Base-by-base conservation (phyloP, 148 eudicot genomes). In the Fagopyrum homotropicum region DNA sequence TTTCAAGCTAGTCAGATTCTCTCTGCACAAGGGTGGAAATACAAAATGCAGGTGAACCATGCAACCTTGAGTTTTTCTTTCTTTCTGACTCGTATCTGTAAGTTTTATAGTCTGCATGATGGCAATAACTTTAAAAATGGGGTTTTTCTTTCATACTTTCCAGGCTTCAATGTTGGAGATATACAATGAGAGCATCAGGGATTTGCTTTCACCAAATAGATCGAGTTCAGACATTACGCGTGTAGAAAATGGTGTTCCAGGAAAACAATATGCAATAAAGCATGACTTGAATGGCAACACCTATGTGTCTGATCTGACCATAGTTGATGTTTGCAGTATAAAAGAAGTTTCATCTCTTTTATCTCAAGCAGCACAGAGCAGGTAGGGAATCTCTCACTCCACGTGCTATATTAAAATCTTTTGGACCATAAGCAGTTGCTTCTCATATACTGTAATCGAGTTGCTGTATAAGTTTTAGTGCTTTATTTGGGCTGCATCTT, bases 131-230 rank as follows among this genome's bases (percentile, higher is more conserved):
- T 8, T 63, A 63, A 9, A 66, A 40, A 1, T 40, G 46, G 46
- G 30, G 46, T 3, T 74, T 74, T 44, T 44, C 4, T 19, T 35
- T 11, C 7, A 77, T 0, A 16, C 45, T 60, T 66, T 75, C 45
- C 77, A 88, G 96, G 92, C 93, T 35, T 91, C 96, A 5, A 87
- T 90, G 72, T 61, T 90, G 83, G 92, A 90, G 79, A 90, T 90
- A 75, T 90, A 90, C 81, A 90, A 90, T 71, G 93, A 91, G 83
- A 79, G 87, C 0, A 89, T 91, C 3, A 86, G 96, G 9, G 96
- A 91, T 68, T 78, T 91, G 74, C 75, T 91, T 64, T 80, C 84
- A 44, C 30, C 81, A 15, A 82, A 81, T 77, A 78, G 92, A 69
- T 77, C 89, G 66, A 86, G 85, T 82, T 81, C 78, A 71, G 91